Evolutionary conservation across 148 eudicot species (phyloP), one percentile per base, ranked within the genome.

Genomic region (Vaccinium myrtillus): DNA sequence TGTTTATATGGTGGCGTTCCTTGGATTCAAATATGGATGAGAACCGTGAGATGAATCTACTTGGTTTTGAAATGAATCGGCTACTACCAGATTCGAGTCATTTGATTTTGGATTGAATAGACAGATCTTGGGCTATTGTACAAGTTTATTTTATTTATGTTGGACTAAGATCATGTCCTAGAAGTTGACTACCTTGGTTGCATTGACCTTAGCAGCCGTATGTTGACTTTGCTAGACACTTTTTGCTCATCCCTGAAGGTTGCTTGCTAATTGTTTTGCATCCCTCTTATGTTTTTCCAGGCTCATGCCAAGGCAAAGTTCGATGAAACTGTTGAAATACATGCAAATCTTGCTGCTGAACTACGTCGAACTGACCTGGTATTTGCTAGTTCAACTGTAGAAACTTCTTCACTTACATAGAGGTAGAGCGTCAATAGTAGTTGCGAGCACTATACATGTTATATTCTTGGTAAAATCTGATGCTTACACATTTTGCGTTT

Each of bases 311-410:
- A 90, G 88, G 78, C 89, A 43, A 93, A 89, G 55, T 96, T 96
- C 79, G 90, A 91, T 80, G 99, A 96, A 87, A 94, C 97, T 79
- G 86, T 96, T 84, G 99, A 96, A 91, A 94, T 98, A 79, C 99
- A 96, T 90, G 99, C 93, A 46, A 94, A 90, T 83, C 87, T 96
- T 92, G 92, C 92, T 83, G 87, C 90, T 84, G 98, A 96, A 65
- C 88, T 96, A 85, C 92, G 98, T 61, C 92, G 98, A 83, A 94
- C 94, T 90, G 95, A 96, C 84, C 95, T 96, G 99, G 99, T 92
- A 89, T 75, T 84, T 67, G 14, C 61, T 63, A 39, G 53, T 81
- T 63, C 65, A 10, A 56, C 53, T 81, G 67, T 48, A 27, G 82
- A 85, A 25, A 46, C 27, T 13, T 36, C 39, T 36, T 36, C 39